Percentiles rank a stretch among this genome's conserved stretches.
phyloP scores from a whole-genome alignment of 148 eudicot genomes.

The Selenicereus undatus region DNA sequence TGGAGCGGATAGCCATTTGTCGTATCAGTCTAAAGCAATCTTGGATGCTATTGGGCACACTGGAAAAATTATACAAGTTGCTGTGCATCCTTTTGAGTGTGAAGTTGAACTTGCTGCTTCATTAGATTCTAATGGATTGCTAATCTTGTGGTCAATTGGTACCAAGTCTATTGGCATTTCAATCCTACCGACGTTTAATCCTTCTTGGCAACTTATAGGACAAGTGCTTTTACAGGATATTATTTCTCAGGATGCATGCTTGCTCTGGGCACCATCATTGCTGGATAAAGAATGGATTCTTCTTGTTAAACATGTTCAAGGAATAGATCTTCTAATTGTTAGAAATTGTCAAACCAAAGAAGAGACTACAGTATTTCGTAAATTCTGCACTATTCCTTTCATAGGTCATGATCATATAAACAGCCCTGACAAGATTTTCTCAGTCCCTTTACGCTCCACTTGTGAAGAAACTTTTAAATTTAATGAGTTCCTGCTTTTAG shows the following conservation, averaged over 20 bases:
- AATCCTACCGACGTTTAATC: conserved; percentile 55
- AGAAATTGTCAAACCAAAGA: conserved; percentile 35
- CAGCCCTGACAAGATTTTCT: conserved; percentile 47
- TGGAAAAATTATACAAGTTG: conserved; percentile 68
- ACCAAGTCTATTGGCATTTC: conserved; percentile 39
- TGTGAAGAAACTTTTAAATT: conserved; percentile 31
- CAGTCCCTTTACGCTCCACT: conserved; percentile 59
- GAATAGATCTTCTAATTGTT: conserved; percentile 64
- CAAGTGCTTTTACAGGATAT: conserved; percentile 32
- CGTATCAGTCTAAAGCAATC: conserved; percentile 41
- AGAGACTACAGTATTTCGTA: conserved; percentile 42
- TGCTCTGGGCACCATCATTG: conserved; percentile 76
- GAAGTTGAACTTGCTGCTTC: conserved; percentile 70
- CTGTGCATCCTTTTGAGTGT: conserved; percentile 53
- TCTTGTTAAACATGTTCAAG: conserved; percentile 62
- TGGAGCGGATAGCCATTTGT: conserved; percentile 34
- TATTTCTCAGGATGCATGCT: conserved; percentile 41
- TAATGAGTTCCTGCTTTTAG: conserved; percentile 54
- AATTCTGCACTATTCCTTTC: conserved; percentile 73
- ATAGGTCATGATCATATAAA: conserved; percentile 22
- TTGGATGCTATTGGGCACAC: conserved; percentile 64
- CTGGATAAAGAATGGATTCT: conserved; percentile 51
- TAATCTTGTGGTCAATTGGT: conserved; percentile 75
- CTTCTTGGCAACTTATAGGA: conserved; percentile 64
- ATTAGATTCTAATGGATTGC: conserved; percentile 66